Conservation (phyloP, 495 filamentous ascomycete genomes). For the Xylaria grammica region DNA sequence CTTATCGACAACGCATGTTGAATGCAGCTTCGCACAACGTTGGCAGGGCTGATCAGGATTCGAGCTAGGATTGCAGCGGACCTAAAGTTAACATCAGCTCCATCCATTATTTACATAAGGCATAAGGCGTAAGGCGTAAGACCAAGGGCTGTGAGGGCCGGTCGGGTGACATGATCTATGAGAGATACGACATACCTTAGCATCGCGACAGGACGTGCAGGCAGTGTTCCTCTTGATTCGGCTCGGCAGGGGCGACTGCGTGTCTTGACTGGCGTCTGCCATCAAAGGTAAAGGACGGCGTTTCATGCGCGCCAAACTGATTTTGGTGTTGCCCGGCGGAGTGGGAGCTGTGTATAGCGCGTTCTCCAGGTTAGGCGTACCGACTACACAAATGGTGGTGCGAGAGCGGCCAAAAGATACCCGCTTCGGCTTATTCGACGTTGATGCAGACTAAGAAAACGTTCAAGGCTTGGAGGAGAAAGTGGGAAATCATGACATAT, state of each 20-base stretch:
- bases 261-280: conserved; percentile 31
- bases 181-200: conserved; percentile 46
- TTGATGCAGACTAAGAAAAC: background rate
- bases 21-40: conserved; percentile 50
- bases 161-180: too few species aligned
- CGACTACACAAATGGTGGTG: background rate
- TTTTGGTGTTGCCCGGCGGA: background rate
- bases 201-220: conserved; percentile 49
- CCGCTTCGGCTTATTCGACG: conserved; percentile 20
- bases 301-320: conserved; percentile 19
- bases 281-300: conserved; percentile 28
- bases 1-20: conserved; percentile 51
- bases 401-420: conserved; percentile 16
- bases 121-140: too few species aligned
- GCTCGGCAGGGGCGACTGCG: conserved; percentile 25
- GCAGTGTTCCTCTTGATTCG: conserved; percentile 50
- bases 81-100: conserved; percentile 28
- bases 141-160: too few species aligned
- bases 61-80: conserved; percentile 50
- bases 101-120: background rate
- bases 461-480: background rate
- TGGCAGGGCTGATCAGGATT: conserved; percentile 46
- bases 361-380: background rate
- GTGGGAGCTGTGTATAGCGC: background rate
- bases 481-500: background rate